Conservation (phyloP, 129 eudicot genomes). For the carrot (Daucus carota) region DNA sequence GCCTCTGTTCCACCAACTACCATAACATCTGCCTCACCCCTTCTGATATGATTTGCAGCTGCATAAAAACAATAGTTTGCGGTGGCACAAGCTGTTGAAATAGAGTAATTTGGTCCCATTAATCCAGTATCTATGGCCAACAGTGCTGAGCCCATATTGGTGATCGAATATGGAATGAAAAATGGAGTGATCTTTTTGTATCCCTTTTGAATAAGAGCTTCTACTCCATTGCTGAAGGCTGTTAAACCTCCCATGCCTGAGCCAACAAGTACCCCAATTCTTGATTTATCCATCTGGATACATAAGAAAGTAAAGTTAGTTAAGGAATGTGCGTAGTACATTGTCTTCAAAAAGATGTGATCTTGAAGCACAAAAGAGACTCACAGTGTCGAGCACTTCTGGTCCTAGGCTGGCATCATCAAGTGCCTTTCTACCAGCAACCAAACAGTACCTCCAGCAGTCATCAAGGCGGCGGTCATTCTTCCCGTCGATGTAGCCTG, state of each 20-base stretch:
- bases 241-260: slow-evolving; percentile 77
- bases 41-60: slow-evolving; percentile 71
- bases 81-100: slow-evolving; percentile 82
- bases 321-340: not conserved
- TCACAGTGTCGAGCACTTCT: slow-evolving; percentile 49
- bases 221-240: slow-evolving; percentile 56
- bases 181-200: slow-evolving; percentile 65
- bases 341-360: not conserved
- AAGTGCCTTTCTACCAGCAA: slow-evolving; percentile 67
- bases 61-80: slow-evolving; percentile 73
- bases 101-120: slow-evolving; percentile 87
- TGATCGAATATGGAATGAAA: slow-evolving; percentile 68
- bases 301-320: not conserved
- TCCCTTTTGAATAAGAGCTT: slow-evolving; percentile 64
- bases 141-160: slow-evolving; percentile 84
- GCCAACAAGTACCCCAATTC: slow-evolving; percentile 72
- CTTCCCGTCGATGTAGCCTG: slow-evolving; percentile 63
- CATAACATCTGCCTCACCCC: slow-evolving; percentile 76
- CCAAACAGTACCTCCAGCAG: slow-evolving; percentile 70
- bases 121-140: slow-evolving; percentile 73
- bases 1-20: slow-evolving; percentile 85
- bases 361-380: slow-evolving; percentile 8
- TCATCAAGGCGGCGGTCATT: slow-evolving; percentile 64
- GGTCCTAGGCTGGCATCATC: slow-evolving; percentile 53
- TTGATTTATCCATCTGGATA: slow-evolving; percentile 59